Evolutionary conservation across 768 basidiomycete species (phyloP), one percentile per base, ranked within the genome.

Genomic region (Leccinum subtestaceum): DNA sequence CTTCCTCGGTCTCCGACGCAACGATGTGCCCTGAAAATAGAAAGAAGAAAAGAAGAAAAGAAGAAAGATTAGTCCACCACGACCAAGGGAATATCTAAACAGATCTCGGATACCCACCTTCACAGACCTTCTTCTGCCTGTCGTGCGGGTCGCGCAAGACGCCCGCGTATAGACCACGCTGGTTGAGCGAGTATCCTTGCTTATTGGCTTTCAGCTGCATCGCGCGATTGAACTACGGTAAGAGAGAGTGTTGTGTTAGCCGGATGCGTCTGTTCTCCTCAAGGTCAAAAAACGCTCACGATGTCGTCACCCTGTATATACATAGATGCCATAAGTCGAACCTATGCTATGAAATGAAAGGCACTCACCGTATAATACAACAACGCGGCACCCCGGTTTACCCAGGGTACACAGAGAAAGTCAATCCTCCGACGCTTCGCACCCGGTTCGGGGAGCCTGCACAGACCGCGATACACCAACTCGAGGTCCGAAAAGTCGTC

Each of bases 101-200:
- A 32, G 17, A 38, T 15, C 29, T 12, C 7, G 3, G 5, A 5
- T 19, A 34, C 63, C 23, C 10, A 86, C 91, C 91, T 58, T 75
- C 68, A 63, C 80, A 83, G 12, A 84, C 68, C 67, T 91, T 88
- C 59, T 87, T 78, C 43, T 78, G 76, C 40, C 82, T 74, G 63
- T 89, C 80, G 31, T 78, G 78, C 15, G 84, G 84, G 69, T 91
- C 87, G 11, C 94, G 83, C 15, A 91, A 71, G 32, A 95, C 87
- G 0, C 84, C 88, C 6, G 75, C 78, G 65, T 80, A 95, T 5
- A 98, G 73, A 0, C 94, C 95, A 49, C 84, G 82, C 70, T 98
- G 95, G 65, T 98, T 97, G 49, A 98, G 79, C 12, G 89, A 89
- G 72, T 86, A 93, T 0, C 93, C 92, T 69, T 88, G 80, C 50